Base-by-base conservation (phyloP, 1,139 yeast genomes). In the Debaryomyces psychrophilus region DNA sequence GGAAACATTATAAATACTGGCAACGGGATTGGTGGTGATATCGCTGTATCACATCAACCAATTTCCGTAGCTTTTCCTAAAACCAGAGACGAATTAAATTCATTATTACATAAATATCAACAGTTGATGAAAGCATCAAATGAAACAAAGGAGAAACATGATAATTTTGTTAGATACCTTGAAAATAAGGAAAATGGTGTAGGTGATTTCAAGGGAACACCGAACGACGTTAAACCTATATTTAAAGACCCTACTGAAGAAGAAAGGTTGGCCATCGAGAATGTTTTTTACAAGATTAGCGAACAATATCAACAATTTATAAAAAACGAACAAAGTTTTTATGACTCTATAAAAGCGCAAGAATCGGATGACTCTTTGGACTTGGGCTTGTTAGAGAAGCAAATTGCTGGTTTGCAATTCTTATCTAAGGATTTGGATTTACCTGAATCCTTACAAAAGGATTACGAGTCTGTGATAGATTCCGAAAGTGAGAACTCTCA, bases 351-450 rank as follows among this genome's bases (percentile, higher is more conserved):
- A n/a, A 40, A 44, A 9, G 25, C 28, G 3, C 43, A 45, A 5
- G 41, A 45, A 8, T 37, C 47, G 8, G 45, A 48, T 5, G 41
- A 33, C 3, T 45, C 46, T 1, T 48, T 76, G 23, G 89, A 90
- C 62, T 55, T 71, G 17, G 72, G 68, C 4, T 64, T 85, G 43
- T 70, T 92, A 48, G 75, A 79, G 46, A 77, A 81, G 44, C 98
- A 92, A 64, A 67, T 93, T 23, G 71, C 83, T 25, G 89, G 95
- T 0, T 80, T 89, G 54, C 90, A 90, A 61, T 64, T 90, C 28
- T 69, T 93, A 44, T 79, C 95, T 1, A 85, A 81, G 53, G 95
- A 90, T 61, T 60, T 89, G 53, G 95, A 88, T 58, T 65, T 95
- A 41, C 95, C 97, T 8, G 71, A 72, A 48, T 49, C 67, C 48